Evolutionary conservation across 129 eudicot genomes (phyloP).

Genomic region (Artemisia argyi): DNA sequence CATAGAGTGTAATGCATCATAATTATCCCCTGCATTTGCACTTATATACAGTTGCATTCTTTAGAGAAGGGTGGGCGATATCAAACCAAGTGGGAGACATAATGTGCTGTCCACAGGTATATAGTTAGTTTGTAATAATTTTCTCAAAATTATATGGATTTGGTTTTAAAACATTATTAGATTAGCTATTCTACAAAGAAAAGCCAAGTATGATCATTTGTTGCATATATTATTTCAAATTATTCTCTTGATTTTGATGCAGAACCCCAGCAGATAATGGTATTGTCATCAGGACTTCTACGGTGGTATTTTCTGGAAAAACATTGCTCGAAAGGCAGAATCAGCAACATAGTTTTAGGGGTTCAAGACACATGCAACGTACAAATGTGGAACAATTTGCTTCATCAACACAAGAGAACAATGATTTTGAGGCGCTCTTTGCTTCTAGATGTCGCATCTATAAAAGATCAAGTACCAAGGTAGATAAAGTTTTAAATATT

Average conservation of each 20-base stretch:
- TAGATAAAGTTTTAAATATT: slow-evolving; percentile 5
- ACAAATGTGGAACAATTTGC: slow-evolving; percentile 40
- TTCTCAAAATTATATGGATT: too few relatives aligned
- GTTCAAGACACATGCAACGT: slow-evolving; percentile 57
- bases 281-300: slow-evolving; percentile 65
- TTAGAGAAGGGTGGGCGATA: slow-evolving; percentile 62
- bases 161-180: too few relatives aligned
- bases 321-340: slow-evolving; percentile 44
- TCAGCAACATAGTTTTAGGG: slow-evolving; percentile 53
- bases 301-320: slow-evolving; percentile 55
- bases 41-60: slow-evolving; percentile 62
- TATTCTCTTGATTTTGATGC: too few relatives aligned
- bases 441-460: slow-evolving; percentile 84
- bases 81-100: slow-evolving; percentile 65
- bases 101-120: slow-evolving; percentile 84
- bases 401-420: slow-evolving; percentile 35
- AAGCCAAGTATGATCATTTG: too few relatives aligned
- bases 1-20: too few relatives aligned
- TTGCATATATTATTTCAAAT: too few relatives aligned
- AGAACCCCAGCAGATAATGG: too few relatives aligned
- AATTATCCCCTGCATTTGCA: too few relatives aligned
- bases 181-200: too few relatives aligned
- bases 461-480: slow-evolving; percentile 57
- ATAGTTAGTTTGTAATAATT: too few relatives aligned
- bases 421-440: slow-evolving; percentile 54